Base-by-base conservation (phyloP, 1,284 basidiomycete species). In the Ganoderma sp. region DNA sequence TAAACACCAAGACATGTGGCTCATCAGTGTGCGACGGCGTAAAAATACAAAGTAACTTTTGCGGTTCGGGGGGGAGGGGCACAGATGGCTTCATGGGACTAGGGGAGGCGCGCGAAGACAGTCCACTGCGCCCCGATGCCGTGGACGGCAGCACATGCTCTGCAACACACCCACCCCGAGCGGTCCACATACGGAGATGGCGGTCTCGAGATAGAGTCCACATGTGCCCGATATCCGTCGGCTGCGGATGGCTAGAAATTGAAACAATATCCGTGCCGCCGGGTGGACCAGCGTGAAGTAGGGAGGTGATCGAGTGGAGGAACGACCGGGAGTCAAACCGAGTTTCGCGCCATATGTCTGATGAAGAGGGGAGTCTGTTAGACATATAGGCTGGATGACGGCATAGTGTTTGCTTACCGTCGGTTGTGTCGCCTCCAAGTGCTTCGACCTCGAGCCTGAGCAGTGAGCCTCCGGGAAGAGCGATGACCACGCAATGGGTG, bases 141-240 rank as follows among this genome's bases (percentile, higher is more conserved):
- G 73, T 69, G 5, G 78, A 69, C 28, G 80, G 75, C 50, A 93
- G 79, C 10, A 79, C 76, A 75, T 86, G 89, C 34, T 86, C 87
- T 42, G 88, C 84, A 32, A 91, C 84, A 76, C 91, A 93, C 37
- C 90, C 90, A 62, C 87, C 83, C 74, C 88, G 87, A 52, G 87
- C 83, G 71, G 88, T 90, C 95, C 96, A 98, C 54, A 93, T 84
- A 61, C 95, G 87, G 57, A 98, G 83, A 65, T 91, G 91, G 66
- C 91, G 87, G 81, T 98, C 95, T 67, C 95, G 85, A n/a, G 95
- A 95, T 61, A 98, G 85, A 1, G 95, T 91, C 87, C 94, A 97
- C 25, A 91, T 80, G 70, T 92, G 84, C 14, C 85, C 85, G 67
- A 91, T 83, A 74, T 93, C 89, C 50, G 90, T 90, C 17, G 92